phyloP scores from a whole-genome alignment of 176 grass and related monocot species.

The Lolium multiflorum region DNA sequence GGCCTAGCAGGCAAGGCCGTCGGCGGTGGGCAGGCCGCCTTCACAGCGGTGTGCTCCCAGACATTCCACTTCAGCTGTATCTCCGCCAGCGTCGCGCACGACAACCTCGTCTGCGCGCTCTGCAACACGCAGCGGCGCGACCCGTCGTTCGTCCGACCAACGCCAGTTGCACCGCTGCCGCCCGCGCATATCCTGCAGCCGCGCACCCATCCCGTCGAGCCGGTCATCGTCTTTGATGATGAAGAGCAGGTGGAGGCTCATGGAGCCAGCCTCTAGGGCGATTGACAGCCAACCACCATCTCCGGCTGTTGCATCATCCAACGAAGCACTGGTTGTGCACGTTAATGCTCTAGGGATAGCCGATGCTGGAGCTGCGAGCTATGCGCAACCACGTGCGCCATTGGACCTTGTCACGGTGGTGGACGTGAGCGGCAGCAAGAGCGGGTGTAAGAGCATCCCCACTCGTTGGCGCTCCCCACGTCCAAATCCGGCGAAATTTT shows the following conservation, averaged over 20 bases:
- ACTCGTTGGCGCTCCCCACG: too few species aligned
- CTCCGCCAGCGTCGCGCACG: too few species aligned
- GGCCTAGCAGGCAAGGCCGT: constrained; percentile 52
- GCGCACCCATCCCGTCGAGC: too few species aligned
- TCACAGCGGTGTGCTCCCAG: constrained; percentile 73
- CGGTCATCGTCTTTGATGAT: constrained; percentile 37
- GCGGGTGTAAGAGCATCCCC: too few species aligned
- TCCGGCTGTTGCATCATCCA: neutral
- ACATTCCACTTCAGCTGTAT: constrained; percentile 81
- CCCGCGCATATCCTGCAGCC: neutral
- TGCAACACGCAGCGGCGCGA: constrained; percentile 65
- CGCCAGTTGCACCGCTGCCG: neutral
- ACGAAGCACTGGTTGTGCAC: constrained; percentile 47
- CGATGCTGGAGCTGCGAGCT: neutral
- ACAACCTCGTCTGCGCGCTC: too few species aligned
- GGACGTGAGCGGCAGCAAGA: constrained; percentile 78
- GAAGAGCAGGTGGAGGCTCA: constrained; percentile 43
- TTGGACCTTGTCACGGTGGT: constrained; percentile 69
- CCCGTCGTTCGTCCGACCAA: constrained; percentile 42
- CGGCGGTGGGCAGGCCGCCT: constrained; percentile 54
- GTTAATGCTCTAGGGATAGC: constrained; percentile 43
- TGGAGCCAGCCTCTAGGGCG: neutral
- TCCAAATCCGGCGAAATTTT: too few species aligned
- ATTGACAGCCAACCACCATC: neutral
- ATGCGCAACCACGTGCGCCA: constrained; percentile 49